phyloP scores from a whole-genome alignment of 345 rosid species.

The Cardiospermum halicacabum region DNA sequence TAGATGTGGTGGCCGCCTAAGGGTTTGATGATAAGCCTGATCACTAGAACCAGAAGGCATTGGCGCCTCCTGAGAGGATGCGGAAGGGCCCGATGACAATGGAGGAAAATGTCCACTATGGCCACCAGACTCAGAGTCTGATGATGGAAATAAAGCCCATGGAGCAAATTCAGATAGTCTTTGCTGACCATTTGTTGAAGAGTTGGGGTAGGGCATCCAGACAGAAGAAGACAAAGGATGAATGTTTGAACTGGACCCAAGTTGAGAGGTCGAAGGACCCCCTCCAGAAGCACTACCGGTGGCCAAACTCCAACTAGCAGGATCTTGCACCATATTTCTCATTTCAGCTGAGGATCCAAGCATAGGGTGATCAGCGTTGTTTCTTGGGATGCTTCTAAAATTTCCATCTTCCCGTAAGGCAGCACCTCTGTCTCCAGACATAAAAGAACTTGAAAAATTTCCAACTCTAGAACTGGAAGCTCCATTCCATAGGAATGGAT shows the following conservation, averaged over 20 bases:
- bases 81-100: constrained; percentile 50
- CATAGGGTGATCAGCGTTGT: constrained; percentile 47
- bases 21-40: constrained; percentile 46
- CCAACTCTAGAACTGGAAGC: constrained; percentile 45
- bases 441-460: constrained; percentile 34
- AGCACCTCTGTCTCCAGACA: constrained; percentile 42
- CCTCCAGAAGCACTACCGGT: constrained; percentile 44
- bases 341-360: constrained; percentile 43
- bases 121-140: constrained; percentile 51
- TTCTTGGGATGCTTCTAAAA: constrained; percentile 47
- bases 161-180: constrained; percentile 54
- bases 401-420: constrained; percentile 41
- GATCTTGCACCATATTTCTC: constrained; percentile 58
- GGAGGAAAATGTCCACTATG: constrained; percentile 48
- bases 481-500: constrained; percentile 49
- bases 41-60: constrained; percentile 40
- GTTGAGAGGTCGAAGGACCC: constrained; percentile 39
- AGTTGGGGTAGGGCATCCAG: constrained; percentile 44
- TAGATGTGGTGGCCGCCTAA: constrained; percentile 43
- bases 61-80: constrained; percentile 45
- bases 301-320: constrained; percentile 54
- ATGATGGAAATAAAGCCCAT: constrained; percentile 66
- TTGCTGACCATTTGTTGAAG: constrained; percentile 36
- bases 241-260: constrained; percentile 42
- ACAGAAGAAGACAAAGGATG: constrained; percentile 44